phyloP scores from a whole-genome alignment of 371 early-diverging fungal genomes.

The Phascolomyces articulosus region DNA sequence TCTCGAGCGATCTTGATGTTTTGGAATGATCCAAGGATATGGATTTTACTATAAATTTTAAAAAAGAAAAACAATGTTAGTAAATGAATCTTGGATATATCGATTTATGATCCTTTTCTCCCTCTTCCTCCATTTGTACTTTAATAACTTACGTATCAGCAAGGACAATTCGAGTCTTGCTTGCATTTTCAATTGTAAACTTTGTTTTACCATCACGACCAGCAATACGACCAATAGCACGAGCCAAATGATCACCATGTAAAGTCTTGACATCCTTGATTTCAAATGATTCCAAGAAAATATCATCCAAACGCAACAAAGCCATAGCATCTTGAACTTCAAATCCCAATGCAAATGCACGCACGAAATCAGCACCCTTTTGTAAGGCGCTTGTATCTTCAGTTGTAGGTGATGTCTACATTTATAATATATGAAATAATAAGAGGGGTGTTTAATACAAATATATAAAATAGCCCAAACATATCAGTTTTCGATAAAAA shows the following conservation, averaged over 20 bases:
- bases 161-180: constrained; percentile 96
- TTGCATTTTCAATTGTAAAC: constrained; percentile 91
- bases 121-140: background rate
- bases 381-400: constrained; percentile 89
- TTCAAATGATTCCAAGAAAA: constrained; percentile 96
- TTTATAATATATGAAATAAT: background rate
- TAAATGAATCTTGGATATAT: background rate
- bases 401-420: constrained; percentile 78
- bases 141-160: constrained; percentile 91
- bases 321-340: constrained; percentile 95
- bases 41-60: constrained; percentile 72
- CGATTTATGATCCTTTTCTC: background rate
- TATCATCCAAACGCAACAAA: constrained; percentile 92
- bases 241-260: constrained; percentile 94
- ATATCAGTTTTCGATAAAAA: background rate
- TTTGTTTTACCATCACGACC: constrained; percentile 99
- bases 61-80: too few relatives aligned
- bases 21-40: constrained; percentile 96
- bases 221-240: constrained; percentile 99
- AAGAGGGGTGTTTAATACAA: background rate
- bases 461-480: background rate
- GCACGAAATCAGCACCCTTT: constrained; percentile 94
- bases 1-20: constrained; percentile 98
- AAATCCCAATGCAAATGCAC: constrained; percentile 93
- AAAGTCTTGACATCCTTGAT: constrained; percentile 98